A percentile compares a stretch with the other conserved stretches of the same genome.
phyloP scores from a whole-genome alignment of 495 filamentous ascomycete genomes.

The Clohesyomyces aquaticus region DNA sequence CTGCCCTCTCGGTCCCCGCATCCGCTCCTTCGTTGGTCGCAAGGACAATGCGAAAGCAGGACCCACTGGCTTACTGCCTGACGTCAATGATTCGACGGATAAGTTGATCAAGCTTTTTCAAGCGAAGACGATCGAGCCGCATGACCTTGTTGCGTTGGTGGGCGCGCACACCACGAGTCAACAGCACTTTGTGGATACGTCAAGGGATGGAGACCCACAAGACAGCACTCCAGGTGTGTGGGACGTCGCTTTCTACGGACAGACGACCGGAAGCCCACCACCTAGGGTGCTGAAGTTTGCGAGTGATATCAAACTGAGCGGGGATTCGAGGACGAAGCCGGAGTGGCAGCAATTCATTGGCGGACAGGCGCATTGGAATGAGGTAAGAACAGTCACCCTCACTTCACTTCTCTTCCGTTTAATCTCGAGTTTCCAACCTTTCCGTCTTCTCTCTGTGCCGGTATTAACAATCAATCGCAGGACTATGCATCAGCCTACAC shows the following conservation, averaged over 20 bases:
- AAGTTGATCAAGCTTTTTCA: slow-evolving; percentile 51
- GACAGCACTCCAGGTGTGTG: slow-evolving; percentile 52
- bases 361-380: slow-evolving; percentile 48
- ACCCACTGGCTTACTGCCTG: slow-evolving; percentile 46
- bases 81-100: slow-evolving; percentile 41
- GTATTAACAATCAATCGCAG: slow-evolving; percentile 28
- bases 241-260: slow-evolving; percentile 53
- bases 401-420: too few species aligned
- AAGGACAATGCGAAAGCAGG: slow-evolving; percentile 44
- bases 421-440: neutral
- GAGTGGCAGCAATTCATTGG: slow-evolving; percentile 47
- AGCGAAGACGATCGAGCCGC: slow-evolving; percentile 54
- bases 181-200: slow-evolving; percentile 52
- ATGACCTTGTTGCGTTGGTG: slow-evolving; percentile 54
- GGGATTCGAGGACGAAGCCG: slow-evolving; percentile 44
- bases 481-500: slow-evolving; percentile 51
- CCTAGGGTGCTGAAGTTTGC: slow-evolving; percentile 51
- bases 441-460: neutral
- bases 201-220: slow-evolving; percentile 45
- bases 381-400: too few species aligned
- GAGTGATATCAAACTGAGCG: slow-evolving; percentile 50
- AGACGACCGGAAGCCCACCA: slow-evolving; percentile 48
- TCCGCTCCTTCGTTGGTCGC: slow-evolving; percentile 49
- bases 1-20: slow-evolving; percentile 38
- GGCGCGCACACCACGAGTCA: slow-evolving; percentile 55